phyloP scores from a whole-genome alignment of 306 rosid species.

The Rosa rugosa region DNA sequence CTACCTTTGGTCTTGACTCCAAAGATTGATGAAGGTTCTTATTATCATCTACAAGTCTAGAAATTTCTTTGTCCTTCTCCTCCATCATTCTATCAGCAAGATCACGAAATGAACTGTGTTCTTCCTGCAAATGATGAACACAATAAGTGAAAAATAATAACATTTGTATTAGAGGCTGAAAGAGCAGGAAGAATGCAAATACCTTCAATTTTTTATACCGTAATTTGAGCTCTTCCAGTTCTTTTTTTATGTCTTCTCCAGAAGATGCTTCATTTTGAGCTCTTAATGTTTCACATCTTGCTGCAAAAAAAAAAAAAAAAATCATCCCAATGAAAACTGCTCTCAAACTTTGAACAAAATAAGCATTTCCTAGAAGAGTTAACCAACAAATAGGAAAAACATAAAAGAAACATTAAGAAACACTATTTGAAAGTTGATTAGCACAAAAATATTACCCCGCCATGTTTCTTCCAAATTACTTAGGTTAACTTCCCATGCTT shows the following conservation, averaged over 20 bases:
- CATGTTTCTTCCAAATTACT: constrained; percentile 91
- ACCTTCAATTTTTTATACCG: constrained; percentile 78
- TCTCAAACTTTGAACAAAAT: neutral
- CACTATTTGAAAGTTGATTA: constrained; percentile 22
- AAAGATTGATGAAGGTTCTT: constrained; percentile 70
- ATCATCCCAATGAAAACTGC: constrained; percentile 22
- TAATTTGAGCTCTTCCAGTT: constrained; percentile 76
- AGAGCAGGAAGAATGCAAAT: constrained; percentile 18
- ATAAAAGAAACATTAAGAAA: constrained; percentile 1
- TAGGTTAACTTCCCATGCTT: constrained; percentile 84
- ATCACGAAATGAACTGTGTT: constrained; percentile 80
- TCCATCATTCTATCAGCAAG: constrained; percentile 92
- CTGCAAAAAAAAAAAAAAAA: constrained; percentile 39
- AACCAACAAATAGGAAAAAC: constrained; percentile 9
- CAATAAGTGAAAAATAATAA: constrained; percentile 29
- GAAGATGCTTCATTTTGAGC: constrained; percentile 73
- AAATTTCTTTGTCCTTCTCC: constrained; percentile 88
- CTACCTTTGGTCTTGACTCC: constrained; percentile 68
- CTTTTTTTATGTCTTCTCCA: constrained; percentile 63
- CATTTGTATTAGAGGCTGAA: constrained; percentile 21
- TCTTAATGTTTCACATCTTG: constrained; percentile 76
- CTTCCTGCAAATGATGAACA: constrained; percentile 58
- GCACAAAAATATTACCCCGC: constrained; percentile 58
- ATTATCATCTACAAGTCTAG: constrained; percentile 75
- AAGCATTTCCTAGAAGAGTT: constrained; percentile 11